These are phyloP conservation scores for Mucor plumbeus DNA, from an alignment of 371 early-diverging fungal genomes.

Conservation along the genomic window DNA sequence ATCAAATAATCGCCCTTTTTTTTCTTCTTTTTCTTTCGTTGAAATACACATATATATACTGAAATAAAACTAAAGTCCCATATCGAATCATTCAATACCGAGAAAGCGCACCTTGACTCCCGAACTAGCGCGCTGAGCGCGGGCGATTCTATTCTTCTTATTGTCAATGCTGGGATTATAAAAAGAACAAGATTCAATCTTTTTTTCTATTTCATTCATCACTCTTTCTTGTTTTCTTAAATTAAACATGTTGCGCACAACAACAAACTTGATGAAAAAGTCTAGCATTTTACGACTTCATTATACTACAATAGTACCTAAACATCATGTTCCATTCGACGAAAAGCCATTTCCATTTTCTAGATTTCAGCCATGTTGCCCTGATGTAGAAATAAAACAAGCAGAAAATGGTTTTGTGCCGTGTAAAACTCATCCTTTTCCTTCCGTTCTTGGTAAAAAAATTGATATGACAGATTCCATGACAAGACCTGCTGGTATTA, in stretches of 20 bases:
- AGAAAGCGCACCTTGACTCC: slow-evolving; percentile 5
- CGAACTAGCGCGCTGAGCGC: slow-evolving; percentile 15
- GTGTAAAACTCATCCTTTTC: slow-evolving; percentile 50
- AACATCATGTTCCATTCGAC: slow-evolving; percentile 43
- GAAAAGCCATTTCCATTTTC: slow-evolving; percentile 40
- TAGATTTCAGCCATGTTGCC: slow-evolving; percentile 55
- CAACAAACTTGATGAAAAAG: background rate
- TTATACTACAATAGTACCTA: background rate
- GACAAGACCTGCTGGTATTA: slow-evolving; percentile 18
- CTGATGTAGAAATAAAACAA: slow-evolving; percentile 20
- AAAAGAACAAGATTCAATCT: background rate
- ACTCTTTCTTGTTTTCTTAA: background rate
- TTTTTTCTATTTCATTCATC: background rate
- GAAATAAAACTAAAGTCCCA: background rate
- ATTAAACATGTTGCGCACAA: slow-evolving; percentile 2
- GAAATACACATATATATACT: background rate
- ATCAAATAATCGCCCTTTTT: background rate
- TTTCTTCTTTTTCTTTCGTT: background rate
- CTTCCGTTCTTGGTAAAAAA: slow-evolving; percentile 45
- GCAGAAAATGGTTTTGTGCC: slow-evolving; percentile 46
- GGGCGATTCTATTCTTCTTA: too few species aligned
- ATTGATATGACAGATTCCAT: slow-evolving; percentile 45
- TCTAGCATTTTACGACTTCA: background rate
- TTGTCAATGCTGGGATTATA: background rate
- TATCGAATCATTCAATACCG: background rate